phyloP scores from a whole-genome alignment of 371 early-diverging fungal species.

The Syncephalastrum racemosum region DNA sequence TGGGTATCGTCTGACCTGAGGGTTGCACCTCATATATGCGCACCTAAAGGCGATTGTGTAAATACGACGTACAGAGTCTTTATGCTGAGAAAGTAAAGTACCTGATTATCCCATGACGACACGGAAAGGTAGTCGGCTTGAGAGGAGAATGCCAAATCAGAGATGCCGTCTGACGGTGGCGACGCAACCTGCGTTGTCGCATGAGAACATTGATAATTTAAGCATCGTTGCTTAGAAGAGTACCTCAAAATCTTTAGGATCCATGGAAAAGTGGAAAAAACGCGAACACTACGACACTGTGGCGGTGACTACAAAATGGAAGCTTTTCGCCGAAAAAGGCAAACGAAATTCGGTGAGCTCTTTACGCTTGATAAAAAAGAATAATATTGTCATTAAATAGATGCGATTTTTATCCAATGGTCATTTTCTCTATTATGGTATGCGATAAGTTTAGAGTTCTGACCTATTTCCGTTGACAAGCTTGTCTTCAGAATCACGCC shows the following conservation, averaged over 20 bases:
- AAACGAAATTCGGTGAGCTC: too few relatives aligned
- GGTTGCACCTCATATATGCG: constrained; percentile 87
- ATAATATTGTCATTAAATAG: too few relatives aligned
- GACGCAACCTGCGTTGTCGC: constrained; percentile 51
- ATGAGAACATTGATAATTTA: background rate
- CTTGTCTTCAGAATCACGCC: too few relatives aligned
- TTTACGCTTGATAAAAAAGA: too few relatives aligned
- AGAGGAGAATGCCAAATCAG: constrained; percentile 77
- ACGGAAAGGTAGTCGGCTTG: constrained; percentile 84
- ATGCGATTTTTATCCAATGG: too few relatives aligned
- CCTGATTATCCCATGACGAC: constrained; percentile 92
- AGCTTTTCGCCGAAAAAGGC: too few relatives aligned
- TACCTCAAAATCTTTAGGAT: constrained; percentile 24
- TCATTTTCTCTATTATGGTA: too few relatives aligned
- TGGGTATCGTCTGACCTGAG: constrained; percentile 70
- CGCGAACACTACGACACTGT: too few relatives aligned
- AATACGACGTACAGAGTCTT: background rate
- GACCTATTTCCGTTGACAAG: too few relatives aligned
- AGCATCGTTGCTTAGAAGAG: constrained; percentile 2
- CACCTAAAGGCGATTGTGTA: constrained; percentile 55
- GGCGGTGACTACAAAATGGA: too few relatives aligned
- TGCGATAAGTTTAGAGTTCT: too few relatives aligned
- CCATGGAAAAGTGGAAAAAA: constrained; percentile 12
- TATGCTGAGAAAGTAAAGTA: constrained; percentile 28
- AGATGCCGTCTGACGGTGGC: constrained; percentile 84